These are phyloP conservation scores for Candida insectalens DNA, from an alignment of 805 yeast genomes.

Conservation along the genomic window DNA sequence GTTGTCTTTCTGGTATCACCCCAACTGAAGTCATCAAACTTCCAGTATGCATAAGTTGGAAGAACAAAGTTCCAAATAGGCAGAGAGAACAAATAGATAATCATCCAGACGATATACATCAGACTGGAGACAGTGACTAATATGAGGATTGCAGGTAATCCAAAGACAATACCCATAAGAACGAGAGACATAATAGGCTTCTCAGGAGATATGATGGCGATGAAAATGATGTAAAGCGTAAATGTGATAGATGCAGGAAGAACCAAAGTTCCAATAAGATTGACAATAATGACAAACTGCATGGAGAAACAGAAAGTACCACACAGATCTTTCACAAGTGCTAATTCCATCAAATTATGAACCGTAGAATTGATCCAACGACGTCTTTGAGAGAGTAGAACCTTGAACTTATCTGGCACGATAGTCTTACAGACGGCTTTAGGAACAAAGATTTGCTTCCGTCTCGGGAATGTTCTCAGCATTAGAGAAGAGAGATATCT, in stretches of 20 bases:
- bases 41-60: slow-evolving; percentile 87
- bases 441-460: slow-evolving; percentile 79
- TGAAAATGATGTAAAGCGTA: slow-evolving; percentile 68
- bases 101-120: slow-evolving; percentile 70
- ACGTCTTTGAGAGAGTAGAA: slow-evolving; percentile 83
- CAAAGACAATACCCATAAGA: slow-evolving; percentile 69
- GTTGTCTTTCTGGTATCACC: slow-evolving; percentile 87
- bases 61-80: slow-evolving; percentile 93
- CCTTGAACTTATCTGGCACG: slow-evolving; percentile 76
- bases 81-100: slow-evolving; percentile 65
- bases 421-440: slow-evolving; percentile 89
- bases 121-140: slow-evolving; percentile 70
- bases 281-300: slow-evolving; percentile 84
- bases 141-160: slow-evolving; percentile 76
- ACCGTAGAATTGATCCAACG: slow-evolving; percentile 96
- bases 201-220: slow-evolving; percentile 62
- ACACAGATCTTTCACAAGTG: slow-evolving; percentile 76
- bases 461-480: slow-evolving; percentile 81
- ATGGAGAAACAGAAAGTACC: slow-evolving; percentile 92
- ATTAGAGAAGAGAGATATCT: slow-evolving; percentile 76
- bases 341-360: slow-evolving; percentile 83
- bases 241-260: slow-evolving; percentile 82
- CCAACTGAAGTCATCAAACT: slow-evolving; percentile 94
- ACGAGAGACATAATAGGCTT: slow-evolving; percentile 72
- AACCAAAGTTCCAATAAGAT: slow-evolving; percentile 78